Conservation (phyloP, 257 asterid genomes). For the Coffea canephora region DNA sequence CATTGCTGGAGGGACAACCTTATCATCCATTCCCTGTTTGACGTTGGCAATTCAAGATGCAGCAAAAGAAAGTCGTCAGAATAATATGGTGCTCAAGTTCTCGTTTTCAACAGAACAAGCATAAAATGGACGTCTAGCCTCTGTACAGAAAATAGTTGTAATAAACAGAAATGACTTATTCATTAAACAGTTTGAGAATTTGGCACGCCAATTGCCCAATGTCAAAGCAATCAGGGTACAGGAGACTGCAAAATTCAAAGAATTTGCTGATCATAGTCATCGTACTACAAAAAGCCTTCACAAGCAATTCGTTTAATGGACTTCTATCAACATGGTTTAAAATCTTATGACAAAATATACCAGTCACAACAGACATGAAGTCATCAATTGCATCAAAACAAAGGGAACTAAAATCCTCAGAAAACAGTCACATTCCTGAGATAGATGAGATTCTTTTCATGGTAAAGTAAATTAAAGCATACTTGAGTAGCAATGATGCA, state of each 20-base stretch:
- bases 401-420: neutral
- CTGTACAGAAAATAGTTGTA: neutral
- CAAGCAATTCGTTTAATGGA: neutral
- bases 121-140: neutral
- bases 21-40: slow-evolving; percentile 74
- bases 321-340: neutral
- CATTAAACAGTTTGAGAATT: neutral
- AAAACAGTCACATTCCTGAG: neutral
- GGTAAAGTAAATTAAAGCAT: neutral
- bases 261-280: neutral
- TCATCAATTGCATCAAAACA: neutral
- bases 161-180: neutral
- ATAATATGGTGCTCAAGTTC: neutral
- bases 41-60: slow-evolving; percentile 8
- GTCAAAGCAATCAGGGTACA: neutral
- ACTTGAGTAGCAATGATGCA: neutral
- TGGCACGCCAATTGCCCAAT: neutral
- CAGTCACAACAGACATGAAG: neutral
- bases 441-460: neutral
- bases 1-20: slow-evolving; percentile 79
- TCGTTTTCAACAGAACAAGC: neutral
- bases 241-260: neutral
- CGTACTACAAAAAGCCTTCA: neutral
- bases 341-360: slow-evolving; percentile 4
- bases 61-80: slow-evolving; percentile 10